Percentiles rank a stretch among this genome's conserved stretches.
These are phyloP conservation scores for Acorus gramineus DNA, from an alignment of 106 monocot genomes.

Conservation along the genomic window DNA sequence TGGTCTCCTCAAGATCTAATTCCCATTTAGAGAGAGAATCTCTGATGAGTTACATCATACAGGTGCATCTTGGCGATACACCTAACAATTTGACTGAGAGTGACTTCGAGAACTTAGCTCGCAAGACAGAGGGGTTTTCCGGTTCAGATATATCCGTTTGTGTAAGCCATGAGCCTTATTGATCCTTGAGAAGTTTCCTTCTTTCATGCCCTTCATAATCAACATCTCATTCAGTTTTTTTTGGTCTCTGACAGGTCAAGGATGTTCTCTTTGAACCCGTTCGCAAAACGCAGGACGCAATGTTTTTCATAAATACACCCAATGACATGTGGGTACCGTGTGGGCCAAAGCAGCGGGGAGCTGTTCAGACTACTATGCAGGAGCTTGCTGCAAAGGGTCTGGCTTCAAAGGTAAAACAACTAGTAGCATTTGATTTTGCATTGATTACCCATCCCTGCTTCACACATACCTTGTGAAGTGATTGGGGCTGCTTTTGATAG, in stretches of 20 bases:
- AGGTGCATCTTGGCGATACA: constrained; percentile 82
- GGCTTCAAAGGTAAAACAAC: constrained; percentile 29
- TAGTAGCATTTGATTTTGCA: no score
- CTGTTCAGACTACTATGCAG: constrained; percentile 68
- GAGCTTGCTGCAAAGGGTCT: constrained; percentile 65
- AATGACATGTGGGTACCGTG: constrained; percentile 68
- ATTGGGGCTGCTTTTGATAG: no score
- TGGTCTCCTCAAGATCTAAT: no score
- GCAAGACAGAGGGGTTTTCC: constrained; percentile 63
- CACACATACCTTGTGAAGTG: no score
- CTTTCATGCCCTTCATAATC: neutral
- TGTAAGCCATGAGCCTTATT: constrained; percentile 26
- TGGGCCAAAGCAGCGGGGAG: constrained; percentile 48
- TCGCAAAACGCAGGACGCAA: constrained; percentile 76
- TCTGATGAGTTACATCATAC: neutral
- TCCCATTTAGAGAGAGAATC: no score
- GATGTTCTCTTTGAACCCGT: constrained; percentile 81
- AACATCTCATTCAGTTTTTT: neutral
- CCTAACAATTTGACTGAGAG: constrained; percentile 63
- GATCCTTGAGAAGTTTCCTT: neutral
- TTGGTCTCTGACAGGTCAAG: constrained; percentile 33
- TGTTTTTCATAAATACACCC: constrained; percentile 52
- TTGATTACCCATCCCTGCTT: no score
- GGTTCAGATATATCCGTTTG: constrained; percentile 81
- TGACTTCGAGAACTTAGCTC: constrained; percentile 67